Conservation (phyloP, 2,329 filamentous ascomycete genomes). For the Neocucurbitaria cava region DNA sequence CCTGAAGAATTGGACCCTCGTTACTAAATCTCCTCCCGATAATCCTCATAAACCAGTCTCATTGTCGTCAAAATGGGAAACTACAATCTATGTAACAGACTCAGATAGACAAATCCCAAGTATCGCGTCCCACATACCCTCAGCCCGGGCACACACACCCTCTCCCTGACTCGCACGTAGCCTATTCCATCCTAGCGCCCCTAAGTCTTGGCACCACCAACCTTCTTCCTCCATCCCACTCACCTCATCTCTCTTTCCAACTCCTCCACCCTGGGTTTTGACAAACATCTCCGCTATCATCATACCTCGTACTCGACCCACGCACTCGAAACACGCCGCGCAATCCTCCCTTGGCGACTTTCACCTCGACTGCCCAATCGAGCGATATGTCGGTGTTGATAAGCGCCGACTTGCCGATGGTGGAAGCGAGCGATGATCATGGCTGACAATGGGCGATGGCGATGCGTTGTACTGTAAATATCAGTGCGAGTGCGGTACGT, state of each 20-base stretch:
- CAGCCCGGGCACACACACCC: no score
- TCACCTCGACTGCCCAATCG: neutral
- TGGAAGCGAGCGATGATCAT: neutral
- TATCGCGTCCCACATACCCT: neutral
- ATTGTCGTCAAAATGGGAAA: no score
- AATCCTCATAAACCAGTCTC: no score
- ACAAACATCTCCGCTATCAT: no score
- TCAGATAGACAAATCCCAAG: no score
- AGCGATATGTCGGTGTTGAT: constrained; percentile 4
- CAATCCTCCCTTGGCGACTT: neutral
- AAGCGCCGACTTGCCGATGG: constrained; percentile 18
- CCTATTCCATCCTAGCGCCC: neutral
- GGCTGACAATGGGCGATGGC: no score
- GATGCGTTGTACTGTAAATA: neutral
- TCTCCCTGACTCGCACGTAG: neutral
- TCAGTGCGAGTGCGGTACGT: no score
- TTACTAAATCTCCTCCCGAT: neutral
- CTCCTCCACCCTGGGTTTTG: no score
- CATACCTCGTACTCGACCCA: neutral
- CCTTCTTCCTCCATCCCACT: neutral
- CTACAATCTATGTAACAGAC: no score
- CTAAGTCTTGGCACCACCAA: no score
- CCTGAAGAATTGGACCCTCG: neutral
- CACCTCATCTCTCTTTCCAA: no score
- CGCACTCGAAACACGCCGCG: neutral